Evolutionary conservation across 306 rosid species (phyloP), one percentile per base, ranked within the genome.

Genomic region (Cyclanthera cordifolia): DNA sequence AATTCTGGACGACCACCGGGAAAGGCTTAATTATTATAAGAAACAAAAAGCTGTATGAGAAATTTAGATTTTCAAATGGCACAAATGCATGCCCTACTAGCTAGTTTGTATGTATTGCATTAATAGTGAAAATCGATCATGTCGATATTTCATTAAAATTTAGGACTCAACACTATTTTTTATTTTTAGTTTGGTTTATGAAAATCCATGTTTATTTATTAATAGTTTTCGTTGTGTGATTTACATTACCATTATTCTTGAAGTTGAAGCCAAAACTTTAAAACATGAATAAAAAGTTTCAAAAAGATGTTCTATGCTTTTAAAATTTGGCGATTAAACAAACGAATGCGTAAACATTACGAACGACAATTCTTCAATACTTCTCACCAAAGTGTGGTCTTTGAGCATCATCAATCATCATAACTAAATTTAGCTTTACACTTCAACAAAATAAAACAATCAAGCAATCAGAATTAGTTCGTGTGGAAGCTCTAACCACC

Each of bases 1-100:
- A 59, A 59, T 25, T 59, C 67, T 32, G 67, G 67, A 59, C 45
- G 67, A 59, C 67, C 67, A 34, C 67, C 67, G 1, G 67, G 67
- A 15, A 59, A 59, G 48, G 67, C 67, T 59, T 59, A 59, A 15
- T 14, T 2, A 21, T 34, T n/a, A n/a, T n/a, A n/a, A 19, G 15
- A 16, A 59, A 59, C 25, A 0, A 21, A 23, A 55, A 14, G 39
- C 39, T 55, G 12, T 25, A 15, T 13, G 61, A 25, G 3, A 25
- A 55, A 24, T 2, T 9, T 12, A 3, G 15, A 21, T n/a, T 59
- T 34, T 39, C 13, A 17, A 14, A 59, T 30, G 48, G 34, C 14
- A 59, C 30, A 59, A 16, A 59, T 34, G 67, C 25, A 34, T 34
- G n/a, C 2, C 34, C 27, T 9, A 15, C 14, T 0, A 59, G 32